Percentiles rank a stretch among this genome's conserved stretches.
Conservation (phyloP, 108 stramenopile species). For the Skeletonema tropicum region DNA sequence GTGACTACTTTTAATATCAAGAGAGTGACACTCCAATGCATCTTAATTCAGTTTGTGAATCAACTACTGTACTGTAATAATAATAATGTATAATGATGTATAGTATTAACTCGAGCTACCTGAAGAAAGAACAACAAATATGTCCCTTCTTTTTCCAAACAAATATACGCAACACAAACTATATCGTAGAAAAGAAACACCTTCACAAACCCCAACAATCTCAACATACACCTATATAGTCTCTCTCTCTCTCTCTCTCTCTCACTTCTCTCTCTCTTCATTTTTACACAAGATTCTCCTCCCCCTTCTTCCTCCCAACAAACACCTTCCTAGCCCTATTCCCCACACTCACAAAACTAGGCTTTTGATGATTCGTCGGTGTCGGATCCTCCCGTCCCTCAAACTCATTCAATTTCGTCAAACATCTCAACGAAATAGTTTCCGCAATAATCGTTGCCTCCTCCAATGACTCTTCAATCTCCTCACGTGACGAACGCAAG, state of each 20-base stretch:
- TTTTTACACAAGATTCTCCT: not conserved
- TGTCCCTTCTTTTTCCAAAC: not conserved
- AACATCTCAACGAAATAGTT: constrained; percentile 30
- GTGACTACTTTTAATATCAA: too few species aligned
- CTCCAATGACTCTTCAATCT: constrained; percentile 36
- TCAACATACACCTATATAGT: too few species aligned
- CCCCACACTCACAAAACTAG: constrained; percentile 37
- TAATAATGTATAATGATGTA: not conserved
- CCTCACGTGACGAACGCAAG: constrained; percentile 21
- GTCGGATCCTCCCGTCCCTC: constrained; percentile 37
- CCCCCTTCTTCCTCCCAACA: constrained; percentile 10
- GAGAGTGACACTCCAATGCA: too few species aligned
- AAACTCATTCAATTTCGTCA: constrained; percentile 42
- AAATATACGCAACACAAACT: not conserved
- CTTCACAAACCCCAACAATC: not conserved
- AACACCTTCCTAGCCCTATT: constrained; percentile 38
- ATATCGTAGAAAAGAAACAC: not conserved
- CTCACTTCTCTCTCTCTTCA: not conserved
- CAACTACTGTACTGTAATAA: not conserved
- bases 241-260: not conserved
- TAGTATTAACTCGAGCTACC: constrained; percentile 2
- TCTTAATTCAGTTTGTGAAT: not conserved
- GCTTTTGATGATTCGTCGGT: constrained; percentile 33
- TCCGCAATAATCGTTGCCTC: constrained; percentile 37
- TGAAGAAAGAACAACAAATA: not conserved